These are phyloP conservation scores for Saraca asoca DNA, from an alignment of 331 rosid genomes.

Conservation along the genomic window DNA sequence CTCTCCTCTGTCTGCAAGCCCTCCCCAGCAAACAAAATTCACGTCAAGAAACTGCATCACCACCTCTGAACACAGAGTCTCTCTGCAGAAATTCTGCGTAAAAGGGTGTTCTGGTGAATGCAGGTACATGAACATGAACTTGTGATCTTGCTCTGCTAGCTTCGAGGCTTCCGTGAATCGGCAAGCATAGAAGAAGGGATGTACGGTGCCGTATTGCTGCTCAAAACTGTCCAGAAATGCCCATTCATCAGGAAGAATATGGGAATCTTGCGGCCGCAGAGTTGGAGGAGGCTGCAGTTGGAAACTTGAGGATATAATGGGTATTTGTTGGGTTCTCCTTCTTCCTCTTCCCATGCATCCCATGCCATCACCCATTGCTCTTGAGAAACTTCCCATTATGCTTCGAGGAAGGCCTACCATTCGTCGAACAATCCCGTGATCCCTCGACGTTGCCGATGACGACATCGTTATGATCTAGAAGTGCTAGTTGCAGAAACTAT, in stretches of 20 bases:
- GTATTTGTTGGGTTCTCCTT: constrained; percentile 47
- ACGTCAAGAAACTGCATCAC: constrained; percentile 73
- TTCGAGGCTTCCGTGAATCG: constrained; percentile 51
- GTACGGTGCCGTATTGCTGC: constrained; percentile 56
- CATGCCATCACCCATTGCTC: constrained; percentile 52
- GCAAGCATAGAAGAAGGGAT: constrained; percentile 74
- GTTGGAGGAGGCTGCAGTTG: constrained; percentile 31
- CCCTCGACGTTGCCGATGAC: constrained; percentile 43
- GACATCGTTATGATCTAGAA: constrained; percentile 37
- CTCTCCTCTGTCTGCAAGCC: constrained; percentile 56
- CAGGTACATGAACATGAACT: constrained; percentile 76
- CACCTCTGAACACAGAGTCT: constrained; percentile 60
- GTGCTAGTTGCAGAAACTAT: constrained; percentile 11
- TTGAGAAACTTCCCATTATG: constrained; percentile 58
- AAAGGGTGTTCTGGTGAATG: constrained; percentile 78
- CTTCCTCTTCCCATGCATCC: constrained; percentile 45
- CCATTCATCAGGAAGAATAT: constrained; percentile 44
- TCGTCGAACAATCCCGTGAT: constrained; percentile 56
- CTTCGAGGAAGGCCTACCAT: constrained; percentile 67
- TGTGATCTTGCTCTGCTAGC: constrained; percentile 64
- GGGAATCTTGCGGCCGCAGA: constrained; percentile 22
- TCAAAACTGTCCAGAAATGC: constrained; percentile 56
- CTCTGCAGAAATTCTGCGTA: constrained; percentile 61
- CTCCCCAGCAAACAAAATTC: constrained; percentile 81
- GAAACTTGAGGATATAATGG: constrained; percentile 29